Base-by-base conservation (phyloP, 139 green algal species). In the Gonium pectorale region DNA sequence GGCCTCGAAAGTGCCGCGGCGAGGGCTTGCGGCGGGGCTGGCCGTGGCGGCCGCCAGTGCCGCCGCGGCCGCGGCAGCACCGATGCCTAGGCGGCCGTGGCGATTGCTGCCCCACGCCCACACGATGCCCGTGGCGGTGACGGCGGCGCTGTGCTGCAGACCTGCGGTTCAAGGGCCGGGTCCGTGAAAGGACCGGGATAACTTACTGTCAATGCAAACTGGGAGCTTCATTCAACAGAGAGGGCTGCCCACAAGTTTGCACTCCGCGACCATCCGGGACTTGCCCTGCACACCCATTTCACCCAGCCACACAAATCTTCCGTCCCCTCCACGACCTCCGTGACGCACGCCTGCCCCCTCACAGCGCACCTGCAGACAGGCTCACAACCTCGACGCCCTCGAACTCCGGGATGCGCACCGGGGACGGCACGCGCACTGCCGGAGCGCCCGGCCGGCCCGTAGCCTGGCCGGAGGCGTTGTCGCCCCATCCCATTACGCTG, bases 81-180 rank as follows among this genome's bases (percentile, higher is more conserved):
- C 62, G 41, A 52, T 52, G 51, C 86, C 79, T 26, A 71, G 63
- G 40, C 86, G 79, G 60, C 71, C 80, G 72, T 79, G 67, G 7
- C 80, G 88, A 78, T 84, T 81, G 51, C 84, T 77, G 27, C 90
- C 90, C 90, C 90, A 93, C 5, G 60, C 71, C 56, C 72, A 89
- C 37, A 93, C n/a, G 29, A 63, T 37, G 33, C 87, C 85, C 26
- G 62, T 3, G 26, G 40, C 19, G 15, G 85, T 89, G 40, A 93
- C 68, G 3, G 87, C 89, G 19, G 38, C 67, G 64, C 67, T 87
- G 87, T 91, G 87, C 51, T 64, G 69, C 17, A 83, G 74, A 5
- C 87, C 89, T 46, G 41, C 46, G 22, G 33, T n/a, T n/a, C n/a
- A n/a, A n/a, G n/a, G n/a, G n/a, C n/a, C n/a, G n/a, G n/a, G n/a